Base-by-base conservation (phyloP, 371 early-diverging fungal species). In the Syncephalastrum racemosum region DNA sequence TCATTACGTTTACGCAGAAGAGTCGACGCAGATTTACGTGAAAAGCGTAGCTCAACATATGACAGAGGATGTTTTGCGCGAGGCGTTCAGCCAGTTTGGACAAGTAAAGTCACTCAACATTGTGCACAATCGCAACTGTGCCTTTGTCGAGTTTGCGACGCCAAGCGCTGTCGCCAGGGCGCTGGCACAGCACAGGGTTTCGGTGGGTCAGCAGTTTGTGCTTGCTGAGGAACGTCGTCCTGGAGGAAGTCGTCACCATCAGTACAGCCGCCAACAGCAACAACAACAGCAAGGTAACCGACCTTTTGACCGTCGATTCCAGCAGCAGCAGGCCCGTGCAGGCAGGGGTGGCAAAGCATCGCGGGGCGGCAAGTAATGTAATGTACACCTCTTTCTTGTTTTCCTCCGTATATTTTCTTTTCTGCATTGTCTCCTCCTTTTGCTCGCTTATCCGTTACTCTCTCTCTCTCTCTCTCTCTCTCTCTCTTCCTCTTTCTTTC, bases 171-270 rank as follows among this genome's bases (percentile, higher is more conserved):
- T 52, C 7, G 60, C 58, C 23, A 64, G 58, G 49, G 71, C 71
- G 7, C 31, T 71, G 24, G 52, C 20, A 14, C 67, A 67, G 57
- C 63, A 67, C 55, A 62, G 62, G 58, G 63, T 71, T n/a, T 24
- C 18, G 20, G 44, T 71, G 18, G 57, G 59, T n/a, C 51, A 45
- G 19, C 42, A 49, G 4, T 22, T 57, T 14, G 71, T 71, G 2
- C 36, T 66, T 16, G 71, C 65, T 18, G 71, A 71, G 48, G 67
- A 64, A 44, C 66, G 71, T 42, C 67, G 67, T 53, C 63, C 44
- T 49, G 50, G 44, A 36, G 44, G 56, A 15, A 46, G 50, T 25
- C 47, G 62, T 27, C 42, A 42, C 39, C 36, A 31, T 31, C 36
- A 31, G 2, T 31, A 31, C 36, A 19, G 19, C 16, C 18, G 52